Conservation (phyloP, 2,329 filamentous ascomycete species). For the Dendryphion nanum region DNA sequence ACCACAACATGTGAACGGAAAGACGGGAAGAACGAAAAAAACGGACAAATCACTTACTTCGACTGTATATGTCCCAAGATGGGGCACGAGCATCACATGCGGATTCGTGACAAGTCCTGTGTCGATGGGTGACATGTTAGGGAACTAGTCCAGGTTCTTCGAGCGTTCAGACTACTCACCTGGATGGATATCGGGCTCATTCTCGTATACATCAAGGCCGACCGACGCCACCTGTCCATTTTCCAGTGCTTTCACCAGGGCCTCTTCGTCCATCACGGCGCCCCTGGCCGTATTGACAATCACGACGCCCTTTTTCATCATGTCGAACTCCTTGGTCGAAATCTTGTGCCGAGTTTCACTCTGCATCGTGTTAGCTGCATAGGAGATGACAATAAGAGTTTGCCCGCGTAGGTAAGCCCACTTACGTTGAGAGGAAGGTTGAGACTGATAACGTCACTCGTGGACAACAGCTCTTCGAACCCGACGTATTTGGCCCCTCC, state of each 20-base stretch:
- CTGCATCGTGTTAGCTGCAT: conserved; percentile 18
- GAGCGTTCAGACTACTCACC: too few species aligned
- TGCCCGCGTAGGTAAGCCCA: conserved; percentile 15
- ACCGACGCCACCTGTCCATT: conserved; percentile 67
- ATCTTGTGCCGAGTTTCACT: conserved; percentile 73
- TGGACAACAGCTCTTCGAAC: conserved; percentile 69
- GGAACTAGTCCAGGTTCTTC: too few species aligned
- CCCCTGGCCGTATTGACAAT: conserved; percentile 56
- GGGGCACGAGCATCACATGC: conserved; percentile 72
- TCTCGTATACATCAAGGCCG: conserved; percentile 80
- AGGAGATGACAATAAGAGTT: too few species aligned
- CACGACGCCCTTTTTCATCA: conserved; percentile 76
- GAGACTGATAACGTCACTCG: conserved; percentile 74
- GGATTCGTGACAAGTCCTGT: conserved; percentile 69
- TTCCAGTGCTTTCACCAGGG: conserved; percentile 71
- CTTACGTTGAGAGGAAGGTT: conserved; percentile 79
- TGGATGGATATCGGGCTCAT: conserved; percentile 74
- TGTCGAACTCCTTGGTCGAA: conserved; percentile 64
- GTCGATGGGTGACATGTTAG: too few species aligned
- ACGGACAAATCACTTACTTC: conserved; percentile 47
- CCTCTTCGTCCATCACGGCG: conserved; percentile 65
- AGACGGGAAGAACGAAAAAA: too few species aligned
- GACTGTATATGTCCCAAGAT: conserved; percentile 81
- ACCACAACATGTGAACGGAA: too few species aligned
- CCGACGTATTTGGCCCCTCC: conserved; percentile 65